Evolutionary conservation across 1,139 yeast species (phyloP).

Genomic region (Candida sp.): DNA sequence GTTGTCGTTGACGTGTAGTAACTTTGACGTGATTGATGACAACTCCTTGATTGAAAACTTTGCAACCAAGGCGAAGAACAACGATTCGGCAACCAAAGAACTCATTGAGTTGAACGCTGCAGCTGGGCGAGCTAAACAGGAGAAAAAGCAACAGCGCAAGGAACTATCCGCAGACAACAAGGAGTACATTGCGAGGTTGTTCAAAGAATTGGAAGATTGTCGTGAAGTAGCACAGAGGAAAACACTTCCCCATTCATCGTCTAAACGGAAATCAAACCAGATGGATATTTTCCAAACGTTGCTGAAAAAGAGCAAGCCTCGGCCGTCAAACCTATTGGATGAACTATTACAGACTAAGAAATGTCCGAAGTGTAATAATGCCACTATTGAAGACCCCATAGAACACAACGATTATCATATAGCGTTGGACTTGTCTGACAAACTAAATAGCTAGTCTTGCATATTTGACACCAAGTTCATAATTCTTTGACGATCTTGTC

Average conservation of each 20-base stretch:
- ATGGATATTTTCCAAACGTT: constrained; percentile 26
- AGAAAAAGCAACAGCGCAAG: not conserved
- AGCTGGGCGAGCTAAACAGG: not conserved
- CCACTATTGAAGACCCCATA: constrained; percentile 29
- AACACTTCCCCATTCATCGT: not conserved
- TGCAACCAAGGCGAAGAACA: constrained; percentile 25
- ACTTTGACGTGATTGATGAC: constrained; percentile 49
- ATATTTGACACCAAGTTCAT: constrained; percentile 46
- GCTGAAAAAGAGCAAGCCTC: constrained; percentile 13
- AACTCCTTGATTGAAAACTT: constrained; percentile 55
- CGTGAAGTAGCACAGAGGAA: no score
- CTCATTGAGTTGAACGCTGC: constrained; percentile 23
- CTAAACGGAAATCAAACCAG: constrained; percentile 2
- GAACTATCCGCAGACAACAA: constrained; percentile 15
- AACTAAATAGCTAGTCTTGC: constrained; percentile 30
- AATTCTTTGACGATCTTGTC: constrained; percentile 41
- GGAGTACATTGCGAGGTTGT: constrained; percentile 18
- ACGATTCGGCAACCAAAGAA: constrained; percentile 18
- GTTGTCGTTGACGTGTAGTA: constrained; percentile 55
- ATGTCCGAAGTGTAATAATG: constrained; percentile 29
- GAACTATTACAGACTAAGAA: constrained; percentile 20
- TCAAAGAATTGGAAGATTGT: constrained; percentile 15
- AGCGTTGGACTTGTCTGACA: constrained; percentile 41
- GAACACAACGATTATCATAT: constrained; percentile 48
- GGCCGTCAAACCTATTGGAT: constrained; percentile 16